Conservation (phyloP, 768 basidiomycete species). For the Dictyophora rubrovolvata region DNA sequence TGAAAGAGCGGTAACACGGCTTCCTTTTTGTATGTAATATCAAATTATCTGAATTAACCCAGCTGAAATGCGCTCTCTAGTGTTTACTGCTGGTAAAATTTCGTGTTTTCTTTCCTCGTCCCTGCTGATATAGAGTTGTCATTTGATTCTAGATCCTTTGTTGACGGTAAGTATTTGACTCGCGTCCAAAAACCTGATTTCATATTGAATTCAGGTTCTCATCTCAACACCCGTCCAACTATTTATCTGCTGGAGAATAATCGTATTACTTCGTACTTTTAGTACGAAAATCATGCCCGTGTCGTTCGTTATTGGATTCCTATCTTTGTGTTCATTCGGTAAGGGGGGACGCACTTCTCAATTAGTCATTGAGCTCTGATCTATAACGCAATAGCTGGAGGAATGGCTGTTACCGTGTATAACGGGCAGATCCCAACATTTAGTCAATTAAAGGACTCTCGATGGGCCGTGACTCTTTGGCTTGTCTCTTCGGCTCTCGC, state of each 20-base stretch:
- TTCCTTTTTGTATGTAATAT: background rate
- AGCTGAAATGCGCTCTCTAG: background rate
- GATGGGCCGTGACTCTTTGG: slow-evolving; percentile 32
- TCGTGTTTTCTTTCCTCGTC: no score
- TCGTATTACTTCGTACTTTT: slow-evolving; percentile 17
- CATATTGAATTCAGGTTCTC: slow-evolving; percentile 19
- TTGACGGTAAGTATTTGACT: background rate
- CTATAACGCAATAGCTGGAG: slow-evolving; percentile 20
- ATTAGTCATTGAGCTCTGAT: no score
- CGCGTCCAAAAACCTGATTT: background rate
- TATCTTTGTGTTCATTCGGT: slow-evolving; percentile 26
- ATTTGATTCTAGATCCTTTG: background rate
- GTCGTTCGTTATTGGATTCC: slow-evolving; percentile 19
- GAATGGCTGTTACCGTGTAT: slow-evolving; percentile 22
- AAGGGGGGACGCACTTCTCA: background rate
- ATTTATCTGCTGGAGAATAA: slow-evolving; percentile 31
- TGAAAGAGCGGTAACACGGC: background rate
- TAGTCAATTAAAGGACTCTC: slow-evolving; percentile 21
- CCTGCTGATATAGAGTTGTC: background rate
- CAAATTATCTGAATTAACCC: background rate
- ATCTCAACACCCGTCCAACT: slow-evolving; percentile 32
- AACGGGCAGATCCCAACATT: slow-evolving; percentile 20
- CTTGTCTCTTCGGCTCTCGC: slow-evolving; percentile 33
- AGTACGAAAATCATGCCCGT: slow-evolving; percentile 20
- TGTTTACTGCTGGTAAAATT: background rate